Conservation (phyloP, 169 alveolate genomes). For the Gregarina niphandrodes region DNA sequence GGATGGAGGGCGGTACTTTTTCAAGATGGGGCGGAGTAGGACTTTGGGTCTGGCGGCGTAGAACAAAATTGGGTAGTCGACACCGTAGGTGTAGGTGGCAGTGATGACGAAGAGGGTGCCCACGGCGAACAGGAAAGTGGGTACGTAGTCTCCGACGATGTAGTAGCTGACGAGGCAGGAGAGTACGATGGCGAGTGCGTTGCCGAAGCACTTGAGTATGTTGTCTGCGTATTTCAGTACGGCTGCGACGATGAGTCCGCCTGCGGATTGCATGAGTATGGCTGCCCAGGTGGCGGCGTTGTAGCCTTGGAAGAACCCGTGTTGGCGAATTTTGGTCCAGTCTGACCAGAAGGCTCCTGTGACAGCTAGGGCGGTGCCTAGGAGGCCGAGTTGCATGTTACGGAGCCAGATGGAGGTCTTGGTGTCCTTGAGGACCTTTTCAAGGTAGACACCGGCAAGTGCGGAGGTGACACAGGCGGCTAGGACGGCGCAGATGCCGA, state of each 20-base stretch:
- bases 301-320: slow-evolving; percentile 34
- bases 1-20: too few relatives aligned
- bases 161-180: slow-evolving; percentile 11
- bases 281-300: slow-evolving; percentile 21
- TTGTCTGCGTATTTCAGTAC: slow-evolving; percentile 47
- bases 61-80: too few relatives aligned
- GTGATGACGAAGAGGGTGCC: slow-evolving; percentile 9
- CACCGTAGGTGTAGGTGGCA: too few relatives aligned
- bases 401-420: slow-evolving; percentile 26
- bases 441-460: slow-evolving; percentile 37
- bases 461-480: slow-evolving; percentile 41
- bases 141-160: slow-evolving; percentile 11
- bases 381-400: slow-evolving; percentile 35
- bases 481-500: slow-evolving; percentile 40
- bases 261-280: slow-evolving; percentile 30
- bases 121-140: slow-evolving; percentile 5
- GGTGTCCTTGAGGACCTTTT: slow-evolving; percentile 27
- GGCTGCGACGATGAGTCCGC: slow-evolving; percentile 47
- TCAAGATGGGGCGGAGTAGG: too few relatives aligned
- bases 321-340: slow-evolving; percentile 6
- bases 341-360: slow-evolving; percentile 15
- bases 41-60: too few relatives aligned
- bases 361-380: slow-evolving; percentile 20
- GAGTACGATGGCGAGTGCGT: slow-evolving; percentile 22
- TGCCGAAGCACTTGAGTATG: slow-evolving; percentile 35